Evolutionary conservation across 2,329 filamentous ascomycete genomes (phyloP).

Genomic region (Colletotrichum sp.): DNA sequence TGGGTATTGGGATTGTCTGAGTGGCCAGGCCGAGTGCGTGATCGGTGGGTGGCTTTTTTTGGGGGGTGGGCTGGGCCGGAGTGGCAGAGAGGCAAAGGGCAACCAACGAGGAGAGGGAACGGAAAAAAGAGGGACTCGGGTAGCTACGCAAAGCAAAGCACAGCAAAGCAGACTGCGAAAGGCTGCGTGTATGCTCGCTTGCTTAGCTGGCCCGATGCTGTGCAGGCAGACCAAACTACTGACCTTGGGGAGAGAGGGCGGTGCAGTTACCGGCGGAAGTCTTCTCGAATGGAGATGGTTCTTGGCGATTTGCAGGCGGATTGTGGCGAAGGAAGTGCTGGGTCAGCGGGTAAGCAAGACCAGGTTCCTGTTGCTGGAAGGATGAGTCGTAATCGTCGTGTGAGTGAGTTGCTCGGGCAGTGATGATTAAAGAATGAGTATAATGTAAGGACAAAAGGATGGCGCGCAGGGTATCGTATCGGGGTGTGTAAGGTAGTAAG

Average conservation of each 20-base stretch:
- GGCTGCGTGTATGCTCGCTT: background rate
- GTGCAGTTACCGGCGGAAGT: slow-evolving; percentile 8
- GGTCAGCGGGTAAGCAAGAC: slow-evolving; percentile 3
- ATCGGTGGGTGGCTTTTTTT: slow-evolving; percentile 4
- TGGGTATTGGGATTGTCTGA: slow-evolving; percentile 1
- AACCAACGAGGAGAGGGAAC: background rate
- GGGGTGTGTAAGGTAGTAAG: background rate
- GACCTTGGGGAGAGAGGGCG: slow-evolving; percentile 8
- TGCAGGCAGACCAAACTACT: background rate
- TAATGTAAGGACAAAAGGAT: slow-evolving; percentile 2
- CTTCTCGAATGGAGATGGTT: background rate
- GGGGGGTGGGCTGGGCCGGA: background rate
- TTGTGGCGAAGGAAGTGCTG: slow-evolving; percentile 14
- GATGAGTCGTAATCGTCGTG: slow-evolving; percentile 19
- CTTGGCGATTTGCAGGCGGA: slow-evolving; percentile 7
- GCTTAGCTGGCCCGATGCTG: background rate
- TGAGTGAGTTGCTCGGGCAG: background rate
- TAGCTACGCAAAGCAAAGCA: background rate
- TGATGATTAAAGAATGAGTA: slow-evolving; percentile 18
- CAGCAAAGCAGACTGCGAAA: background rate
- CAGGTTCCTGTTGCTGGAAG: background rate
- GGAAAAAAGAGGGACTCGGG: background rate
- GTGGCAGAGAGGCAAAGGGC: background rate
- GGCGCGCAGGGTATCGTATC: slow-evolving; percentile 7
- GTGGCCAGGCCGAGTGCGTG: slow-evolving; percentile 13